Evolutionary conservation across 1,284 basidiomycete genomes (phyloP).

Genomic region (Pseudozyma thailandica): DNA sequence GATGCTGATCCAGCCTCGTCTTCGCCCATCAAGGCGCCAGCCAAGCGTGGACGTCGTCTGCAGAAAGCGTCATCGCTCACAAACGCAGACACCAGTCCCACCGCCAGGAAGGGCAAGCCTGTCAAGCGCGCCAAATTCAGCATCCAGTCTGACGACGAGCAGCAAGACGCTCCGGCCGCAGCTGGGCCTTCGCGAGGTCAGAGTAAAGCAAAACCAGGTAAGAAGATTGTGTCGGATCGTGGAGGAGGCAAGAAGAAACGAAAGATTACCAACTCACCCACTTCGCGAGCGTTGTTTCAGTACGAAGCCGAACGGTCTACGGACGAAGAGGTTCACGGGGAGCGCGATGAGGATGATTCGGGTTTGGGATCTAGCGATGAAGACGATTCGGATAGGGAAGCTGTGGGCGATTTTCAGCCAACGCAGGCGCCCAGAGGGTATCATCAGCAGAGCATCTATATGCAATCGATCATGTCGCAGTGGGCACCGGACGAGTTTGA

Average conservation of each 20-base stretch:
- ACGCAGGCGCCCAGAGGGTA: slow-evolving; percentile 80
- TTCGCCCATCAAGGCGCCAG: slow-evolving; percentile 37
- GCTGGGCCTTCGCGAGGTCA: neutral
- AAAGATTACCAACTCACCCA: slow-evolving; percentile 64
- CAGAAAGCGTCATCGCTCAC: slow-evolving; percentile 15
- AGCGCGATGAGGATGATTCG: slow-evolving; percentile 71
- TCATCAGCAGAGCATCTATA: slow-evolving; percentile 61
- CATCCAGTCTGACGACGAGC: slow-evolving; percentile 13
- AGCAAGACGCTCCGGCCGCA: neutral
- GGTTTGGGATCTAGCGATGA: slow-evolving; percentile 70
- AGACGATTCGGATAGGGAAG: slow-evolving; percentile 75
- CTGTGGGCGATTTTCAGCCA: slow-evolving; percentile 72
- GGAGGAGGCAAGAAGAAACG: slow-evolving; percentile 23
- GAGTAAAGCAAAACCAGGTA: slow-evolving; percentile 23
- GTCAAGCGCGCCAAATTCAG: slow-evolving; percentile 5
- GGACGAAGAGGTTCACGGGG: slow-evolving; percentile 75
- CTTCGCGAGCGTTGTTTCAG: slow-evolving; percentile 72
- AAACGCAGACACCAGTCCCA: slow-evolving; percentile 22
- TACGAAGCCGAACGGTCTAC: slow-evolving; percentile 79
- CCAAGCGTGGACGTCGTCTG: slow-evolving; percentile 22
- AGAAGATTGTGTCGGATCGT: slow-evolving; percentile 6
- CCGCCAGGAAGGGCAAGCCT: slow-evolving; percentile 12
- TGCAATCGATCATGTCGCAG: slow-evolving; percentile 62
- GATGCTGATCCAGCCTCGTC: slow-evolving; percentile 22
- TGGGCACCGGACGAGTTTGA: slow-evolving; percentile 46